Base-by-base conservation (phyloP, 345 rosid species). In the Acer saccharum region DNA sequence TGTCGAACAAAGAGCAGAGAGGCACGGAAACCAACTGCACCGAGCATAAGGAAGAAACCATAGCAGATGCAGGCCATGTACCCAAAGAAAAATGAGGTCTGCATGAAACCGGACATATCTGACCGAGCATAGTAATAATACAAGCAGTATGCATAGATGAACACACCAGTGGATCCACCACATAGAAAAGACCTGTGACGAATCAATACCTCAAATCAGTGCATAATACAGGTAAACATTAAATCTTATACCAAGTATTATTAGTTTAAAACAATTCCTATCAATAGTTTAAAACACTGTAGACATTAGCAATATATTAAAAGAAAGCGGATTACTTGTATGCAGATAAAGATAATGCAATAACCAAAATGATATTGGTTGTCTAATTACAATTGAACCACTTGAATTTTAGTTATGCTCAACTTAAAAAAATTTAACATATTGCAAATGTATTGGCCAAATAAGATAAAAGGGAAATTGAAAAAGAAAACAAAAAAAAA, bases 21-120 rank as follows among this genome's bases (percentile, higher is more conserved):
- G 0, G 97, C 94, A 5, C 91, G 92, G 89, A 93, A 93, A 46
- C 97, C 97, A 14, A 90, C 89, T 1, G 87, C 72, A 55, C 97
- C 94, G 0, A 93, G 95, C 97, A 93, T 89, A 61, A 93, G 92
- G 87, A 93, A 89, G 94, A 93, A 90, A 27, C 94, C 92, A 67
- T 89, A 91, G 80, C 97, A 93, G 80, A 91, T 87, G 87, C 95
- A 93, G 61, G 94, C 94, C 97, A 93, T 91, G 84, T 93, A 93
- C 18, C 94, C 94, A 61, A 91, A 93, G 90, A 91, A 93, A 86
- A 91, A 93, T 0, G 97, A 90, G 39, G 94, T 91, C 84, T 93
- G 94, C 95, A 93, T 91, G 85, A 93, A 91, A 61, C 97, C 97
- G 0, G 97, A 93, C 95, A 91, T 90, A 73, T 91, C 93, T 7